Evolutionary conservation across 2,329 filamentous ascomycete species (phyloP).

Genomic region (Salinomyces thailandicus): DNA sequence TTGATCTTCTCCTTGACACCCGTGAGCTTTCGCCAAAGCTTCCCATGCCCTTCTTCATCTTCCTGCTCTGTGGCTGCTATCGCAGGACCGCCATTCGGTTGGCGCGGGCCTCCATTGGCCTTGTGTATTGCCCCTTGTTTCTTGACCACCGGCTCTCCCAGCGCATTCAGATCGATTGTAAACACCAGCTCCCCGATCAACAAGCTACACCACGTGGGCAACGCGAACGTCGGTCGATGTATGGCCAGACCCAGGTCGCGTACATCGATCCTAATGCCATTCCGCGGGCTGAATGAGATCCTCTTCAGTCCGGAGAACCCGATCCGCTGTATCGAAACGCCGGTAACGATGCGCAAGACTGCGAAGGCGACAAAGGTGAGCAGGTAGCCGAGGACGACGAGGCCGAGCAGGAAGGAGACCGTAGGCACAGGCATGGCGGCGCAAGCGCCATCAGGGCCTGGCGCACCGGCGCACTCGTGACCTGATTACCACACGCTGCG

Average conservation of each 20-base stretch:
- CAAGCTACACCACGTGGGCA: constrained; percentile 92
- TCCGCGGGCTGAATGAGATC: constrained; percentile 77
- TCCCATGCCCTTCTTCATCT: constrained; percentile 39
- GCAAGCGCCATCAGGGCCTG: constrained; percentile 15
- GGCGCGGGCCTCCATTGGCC: background rate
- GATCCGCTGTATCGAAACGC: constrained; percentile 88
- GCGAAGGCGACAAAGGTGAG: constrained; percentile 90
- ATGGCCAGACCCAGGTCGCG: constrained; percentile 77
- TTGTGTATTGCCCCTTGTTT: constrained; percentile 7
- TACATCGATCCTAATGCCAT: constrained; percentile 83
- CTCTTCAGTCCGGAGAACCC: constrained; percentile 87
- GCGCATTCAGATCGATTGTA: constrained; percentile 63
- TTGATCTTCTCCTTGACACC: constrained; percentile 77
- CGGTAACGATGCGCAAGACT: constrained; percentile 81
- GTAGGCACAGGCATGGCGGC: constrained; percentile 35
- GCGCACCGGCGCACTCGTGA: background rate
- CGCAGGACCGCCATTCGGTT: constrained; percentile 8
- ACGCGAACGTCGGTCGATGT: constrained; percentile 89
- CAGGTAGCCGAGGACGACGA: constrained; percentile 77
- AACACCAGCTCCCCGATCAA: constrained; percentile 77
- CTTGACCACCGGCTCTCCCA: constrained; percentile 31
- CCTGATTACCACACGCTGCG: background rate
- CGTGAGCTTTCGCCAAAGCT: constrained; percentile 72
- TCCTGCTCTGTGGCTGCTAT: constrained; percentile 11
- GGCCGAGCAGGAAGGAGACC: constrained; percentile 67